Conservation (phyloP, 331 rosid genomes). For the Pyracantha coccinea region DNA sequence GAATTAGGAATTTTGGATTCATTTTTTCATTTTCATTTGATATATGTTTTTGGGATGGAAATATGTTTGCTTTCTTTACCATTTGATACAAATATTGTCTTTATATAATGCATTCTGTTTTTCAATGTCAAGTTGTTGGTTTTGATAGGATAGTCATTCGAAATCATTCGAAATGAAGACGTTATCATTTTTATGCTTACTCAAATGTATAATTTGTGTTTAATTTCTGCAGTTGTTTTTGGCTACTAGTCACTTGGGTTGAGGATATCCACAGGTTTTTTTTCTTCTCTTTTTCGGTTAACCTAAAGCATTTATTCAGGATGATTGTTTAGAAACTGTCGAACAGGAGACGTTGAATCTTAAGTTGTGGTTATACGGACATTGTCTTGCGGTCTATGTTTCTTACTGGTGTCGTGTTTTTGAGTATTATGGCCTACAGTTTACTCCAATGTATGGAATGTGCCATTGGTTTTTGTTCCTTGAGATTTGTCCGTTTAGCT, state of each 20-base stretch:
- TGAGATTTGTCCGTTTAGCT: neutral
- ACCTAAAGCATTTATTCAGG: neutral
- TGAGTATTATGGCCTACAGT: neutral
- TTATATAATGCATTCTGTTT: neutral
- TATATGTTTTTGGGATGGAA: neutral
- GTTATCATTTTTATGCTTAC: neutral
- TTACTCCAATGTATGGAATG: neutral
- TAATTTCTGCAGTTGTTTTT: neutral
- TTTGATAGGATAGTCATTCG: neutral
- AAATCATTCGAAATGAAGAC: neutral
- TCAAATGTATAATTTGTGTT: neutral
- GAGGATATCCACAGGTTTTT: neutral
- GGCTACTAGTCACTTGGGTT: neutral
- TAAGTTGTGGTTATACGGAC: neutral
- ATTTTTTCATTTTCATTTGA: neutral
- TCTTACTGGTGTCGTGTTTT: neutral
- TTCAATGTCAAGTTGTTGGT: neutral
- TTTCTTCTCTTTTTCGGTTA: neutral
- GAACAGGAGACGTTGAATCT: neutral
- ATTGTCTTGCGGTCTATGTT: neutral
- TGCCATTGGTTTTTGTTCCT: neutral
- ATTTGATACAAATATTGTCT: neutral
- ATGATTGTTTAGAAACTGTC: neutral
- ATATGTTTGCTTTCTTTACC: neutral
- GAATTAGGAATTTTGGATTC: neutral